Evolutionary conservation across 2,329 filamentous ascomycete genomes (phyloP).

Genomic region (Talaromyces sp.): DNA sequence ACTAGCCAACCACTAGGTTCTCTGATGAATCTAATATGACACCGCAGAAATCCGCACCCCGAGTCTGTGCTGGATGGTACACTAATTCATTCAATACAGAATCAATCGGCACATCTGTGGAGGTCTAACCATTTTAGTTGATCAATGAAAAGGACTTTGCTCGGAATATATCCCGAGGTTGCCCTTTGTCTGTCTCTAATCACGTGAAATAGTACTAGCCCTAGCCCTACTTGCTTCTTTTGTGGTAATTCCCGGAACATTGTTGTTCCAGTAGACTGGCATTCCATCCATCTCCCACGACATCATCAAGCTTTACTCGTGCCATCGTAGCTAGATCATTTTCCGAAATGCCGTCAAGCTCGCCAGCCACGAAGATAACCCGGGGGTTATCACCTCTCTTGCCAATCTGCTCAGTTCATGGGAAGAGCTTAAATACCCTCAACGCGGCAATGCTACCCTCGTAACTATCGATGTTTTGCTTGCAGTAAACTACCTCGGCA

Average conservation of each 20-base stretch:
- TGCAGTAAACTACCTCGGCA: too few species aligned
- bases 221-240: neutral
- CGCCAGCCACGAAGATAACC: too few species aligned
- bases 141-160: neutral
- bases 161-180: neutral
- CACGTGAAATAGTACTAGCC: neutral
- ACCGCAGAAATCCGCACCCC: neutral
- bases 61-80: neutral
- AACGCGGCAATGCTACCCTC: too few species aligned
- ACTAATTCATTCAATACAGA: neutral
- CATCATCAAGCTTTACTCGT: neutral
- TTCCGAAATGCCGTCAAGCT: neutral
- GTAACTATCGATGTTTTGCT: too few species aligned
- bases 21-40: conserved; percentile 3
- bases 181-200: neutral
- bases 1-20: neutral
- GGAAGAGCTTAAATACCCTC: too few species aligned
- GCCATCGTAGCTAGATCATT: neutral
- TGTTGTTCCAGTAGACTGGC: too few species aligned
- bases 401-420: too few species aligned
- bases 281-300: too few species aligned
- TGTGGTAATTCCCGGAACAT: too few species aligned
- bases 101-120: neutral
- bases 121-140: neutral
- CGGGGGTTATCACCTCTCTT: too few species aligned